Conservation (phyloP, 257 asterid species). For the Solanum bukasovii region DNA sequence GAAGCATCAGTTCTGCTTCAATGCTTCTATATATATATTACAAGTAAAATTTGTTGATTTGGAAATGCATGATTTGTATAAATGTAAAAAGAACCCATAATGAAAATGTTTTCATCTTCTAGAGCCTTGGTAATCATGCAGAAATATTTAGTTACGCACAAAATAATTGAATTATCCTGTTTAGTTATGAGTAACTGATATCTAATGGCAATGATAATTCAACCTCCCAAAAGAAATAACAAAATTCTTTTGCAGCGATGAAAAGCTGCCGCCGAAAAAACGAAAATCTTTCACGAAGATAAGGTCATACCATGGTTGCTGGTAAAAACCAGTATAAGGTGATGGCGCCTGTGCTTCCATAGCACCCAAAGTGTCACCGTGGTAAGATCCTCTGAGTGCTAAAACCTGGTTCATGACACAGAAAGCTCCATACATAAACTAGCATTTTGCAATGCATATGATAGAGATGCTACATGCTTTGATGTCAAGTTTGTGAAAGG, state of each 20-base stretch:
- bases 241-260: not conserved
- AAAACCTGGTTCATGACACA: constrained; percentile 48
- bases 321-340: constrained; percentile 86
- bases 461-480: not conserved
- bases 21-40: not conserved
- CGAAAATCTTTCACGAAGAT: not conserved
- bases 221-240: not conserved
- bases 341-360: constrained; percentile 99
- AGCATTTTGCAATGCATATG: not conserved
- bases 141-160: not conserved
- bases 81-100: not conserved
- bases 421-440: constrained; percentile 3
- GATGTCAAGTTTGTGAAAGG: not conserved
- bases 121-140: not conserved
- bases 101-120: not conserved
- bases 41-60: not conserved
- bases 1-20: not conserved
- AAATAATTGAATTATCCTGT: not conserved
- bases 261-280: not conserved
- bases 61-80: not conserved
- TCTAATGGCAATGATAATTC: not conserved
- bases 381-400: constrained; percentile 94
- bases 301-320: constrained; percentile 85
- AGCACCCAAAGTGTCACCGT: constrained; percentile 99
- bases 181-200: not conserved